phyloP scores from a whole-genome alignment of 2,329 filamentous ascomycete genomes.

The Alternaria novae-zelandiae region DNA sequence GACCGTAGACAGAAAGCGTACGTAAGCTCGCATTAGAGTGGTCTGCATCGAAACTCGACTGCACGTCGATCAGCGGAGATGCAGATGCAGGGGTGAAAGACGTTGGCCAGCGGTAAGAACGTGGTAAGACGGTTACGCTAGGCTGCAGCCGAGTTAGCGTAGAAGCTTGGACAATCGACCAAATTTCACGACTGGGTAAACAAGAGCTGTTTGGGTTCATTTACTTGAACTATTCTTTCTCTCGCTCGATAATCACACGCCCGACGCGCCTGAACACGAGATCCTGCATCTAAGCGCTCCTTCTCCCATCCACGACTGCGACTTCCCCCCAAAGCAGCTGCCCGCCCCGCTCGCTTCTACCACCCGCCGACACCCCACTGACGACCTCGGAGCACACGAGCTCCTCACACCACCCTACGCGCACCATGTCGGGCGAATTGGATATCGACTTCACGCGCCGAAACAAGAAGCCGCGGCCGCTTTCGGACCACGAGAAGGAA shows the following conservation, averaged over 20 bases:
- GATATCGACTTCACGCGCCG: conserved; percentile 84
- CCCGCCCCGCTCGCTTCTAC: conserved; percentile 26
- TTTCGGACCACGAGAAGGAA: conserved; percentile 81
- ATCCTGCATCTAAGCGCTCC: neutral
- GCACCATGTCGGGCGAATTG: conserved; percentile 46
- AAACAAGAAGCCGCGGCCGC: conserved; percentile 81
- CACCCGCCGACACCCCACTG: conserved; percentile 24
- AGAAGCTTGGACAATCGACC: conserved; percentile 16
- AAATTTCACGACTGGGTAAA: conserved; percentile 38
- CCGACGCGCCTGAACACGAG: neutral
- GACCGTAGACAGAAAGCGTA: neutral
- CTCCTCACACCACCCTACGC: conserved; percentile 9
- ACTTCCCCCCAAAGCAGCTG: conserved; percentile 1
- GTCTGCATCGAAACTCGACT: neutral
- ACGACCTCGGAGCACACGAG: conserved; percentile 39
- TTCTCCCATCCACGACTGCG: conserved; percentile 1
- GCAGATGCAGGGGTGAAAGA: conserved; percentile 15
- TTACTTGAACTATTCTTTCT: conserved; percentile 21
- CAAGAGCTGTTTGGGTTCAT: conserved; percentile 30
- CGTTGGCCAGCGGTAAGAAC: conserved; percentile 8
- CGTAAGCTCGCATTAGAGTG: neutral
- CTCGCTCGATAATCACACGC: conserved; percentile 7
- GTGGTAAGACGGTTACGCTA: conserved; percentile 20
- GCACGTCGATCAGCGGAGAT: conserved; percentile 14
- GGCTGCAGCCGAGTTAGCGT: conserved; percentile 13